Percentiles rank a stretch among this genome's conserved stretches.
These are phyloP conservation scores for Penicillium sp. DNA, from an alignment of 2,329 filamentous ascomycete species.

Conservation along the genomic window DNA sequence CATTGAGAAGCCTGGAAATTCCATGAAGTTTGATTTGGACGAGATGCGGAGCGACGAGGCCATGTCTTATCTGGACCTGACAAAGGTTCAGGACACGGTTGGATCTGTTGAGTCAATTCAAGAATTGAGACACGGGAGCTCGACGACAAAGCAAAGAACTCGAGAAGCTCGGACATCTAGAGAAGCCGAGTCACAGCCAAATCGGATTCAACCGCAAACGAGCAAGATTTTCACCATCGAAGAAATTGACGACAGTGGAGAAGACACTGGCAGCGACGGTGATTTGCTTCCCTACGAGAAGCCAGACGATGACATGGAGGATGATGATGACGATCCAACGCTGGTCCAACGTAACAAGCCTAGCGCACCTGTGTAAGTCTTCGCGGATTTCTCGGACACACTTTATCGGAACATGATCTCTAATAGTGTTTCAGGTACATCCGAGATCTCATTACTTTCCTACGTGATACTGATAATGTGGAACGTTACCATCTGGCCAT, in stretches of 20 bases:
- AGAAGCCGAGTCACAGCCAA: constrained; percentile 3
- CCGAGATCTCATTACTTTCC: constrained; percentile 70
- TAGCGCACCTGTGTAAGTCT: constrained; percentile 64
- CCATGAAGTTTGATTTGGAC: constrained; percentile 76
- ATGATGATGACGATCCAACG: constrained; percentile 89
- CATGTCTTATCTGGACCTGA: constrained; percentile 65
- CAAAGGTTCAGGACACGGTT: constrained; percentile 55
- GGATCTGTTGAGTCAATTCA: constrained; percentile 53
- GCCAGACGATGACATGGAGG: constrained; percentile 79
- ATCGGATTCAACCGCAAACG: constrained; percentile 3
- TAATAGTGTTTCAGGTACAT: constrained; percentile 55
- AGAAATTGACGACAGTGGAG: constrained; percentile 52
- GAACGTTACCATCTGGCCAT: constrained; percentile 79
- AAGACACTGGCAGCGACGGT: constrained; percentile 54
- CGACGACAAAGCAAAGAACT: constrained; percentile 14
- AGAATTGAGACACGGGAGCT: constrained; percentile 14
- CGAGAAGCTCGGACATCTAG: constrained; percentile 1
- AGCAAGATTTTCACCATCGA: constrained; percentile 53
- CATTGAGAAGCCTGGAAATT: constrained; percentile 60
- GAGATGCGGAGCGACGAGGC: constrained; percentile 70
- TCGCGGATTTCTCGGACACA: neutral
- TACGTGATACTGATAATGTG: constrained; percentile 75
- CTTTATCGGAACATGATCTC: neutral
- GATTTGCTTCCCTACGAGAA: constrained; percentile 75
- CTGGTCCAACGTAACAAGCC: constrained; percentile 77